phyloP scores from a whole-genome alignment of 2,329 filamentous ascomycete species.

The Paraphoma chrysanthemicola region DNA sequence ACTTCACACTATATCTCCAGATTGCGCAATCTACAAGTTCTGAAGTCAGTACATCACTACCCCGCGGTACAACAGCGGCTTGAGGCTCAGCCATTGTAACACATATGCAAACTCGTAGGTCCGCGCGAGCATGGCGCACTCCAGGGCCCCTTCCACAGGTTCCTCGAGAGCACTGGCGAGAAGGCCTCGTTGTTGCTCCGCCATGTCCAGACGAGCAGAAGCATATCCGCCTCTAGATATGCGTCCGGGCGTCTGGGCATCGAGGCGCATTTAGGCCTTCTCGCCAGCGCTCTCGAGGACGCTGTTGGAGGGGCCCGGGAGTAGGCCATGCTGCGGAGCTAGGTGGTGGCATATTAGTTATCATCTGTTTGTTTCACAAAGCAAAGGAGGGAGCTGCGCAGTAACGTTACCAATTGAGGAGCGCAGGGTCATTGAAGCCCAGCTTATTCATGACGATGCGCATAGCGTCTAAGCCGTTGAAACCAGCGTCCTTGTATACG shows the following conservation, averaged over 20 bases:
- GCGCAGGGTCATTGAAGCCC: slow-evolving; percentile 8
- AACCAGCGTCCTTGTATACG: slow-evolving; percentile 35
- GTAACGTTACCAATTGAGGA: slow-evolving; percentile 4
- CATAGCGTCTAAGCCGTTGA: slow-evolving; percentile 6
- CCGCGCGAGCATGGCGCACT: background rate
- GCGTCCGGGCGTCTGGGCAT: too few relatives aligned
- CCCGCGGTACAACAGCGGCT: slow-evolving; percentile 12
- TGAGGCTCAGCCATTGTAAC: slow-evolving; percentile 14
- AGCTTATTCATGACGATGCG: slow-evolving; percentile 9
- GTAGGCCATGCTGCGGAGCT: background rate
- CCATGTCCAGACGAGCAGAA: background rate
- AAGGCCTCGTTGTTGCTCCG: background rate
- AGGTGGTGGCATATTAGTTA: slow-evolving; percentile 6
- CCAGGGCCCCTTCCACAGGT: background rate
- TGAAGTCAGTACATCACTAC: background rate
- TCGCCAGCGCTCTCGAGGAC: background rate
- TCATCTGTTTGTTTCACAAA: background rate
- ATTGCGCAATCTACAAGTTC: background rate
- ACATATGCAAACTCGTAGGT: slow-evolving; percentile 6
- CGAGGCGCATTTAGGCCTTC: background rate
- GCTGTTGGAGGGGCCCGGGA: background rate
- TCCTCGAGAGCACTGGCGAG: background rate
- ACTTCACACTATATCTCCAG: too few relatives aligned
- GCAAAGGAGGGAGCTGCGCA: background rate
- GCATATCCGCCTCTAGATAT: background rate